Conservation (phyloP, 2,329 filamentous ascomycete genomes). For the Bisporella sp. region DNA sequence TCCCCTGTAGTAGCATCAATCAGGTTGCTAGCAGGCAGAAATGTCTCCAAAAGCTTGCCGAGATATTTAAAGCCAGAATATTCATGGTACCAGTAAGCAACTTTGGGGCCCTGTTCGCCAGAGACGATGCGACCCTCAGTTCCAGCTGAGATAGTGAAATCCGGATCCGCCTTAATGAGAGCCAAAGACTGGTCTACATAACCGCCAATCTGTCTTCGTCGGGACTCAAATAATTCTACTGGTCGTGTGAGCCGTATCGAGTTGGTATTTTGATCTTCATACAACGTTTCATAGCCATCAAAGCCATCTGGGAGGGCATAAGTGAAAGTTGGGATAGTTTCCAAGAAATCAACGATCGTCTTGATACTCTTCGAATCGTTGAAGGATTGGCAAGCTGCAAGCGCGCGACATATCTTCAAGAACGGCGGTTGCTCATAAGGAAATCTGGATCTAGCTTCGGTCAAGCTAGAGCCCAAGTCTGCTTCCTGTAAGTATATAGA, state of each 20-base stretch:
- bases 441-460: slow-evolving; percentile 70
- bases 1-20: slow-evolving; percentile 36
- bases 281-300: slow-evolving; percentile 66
- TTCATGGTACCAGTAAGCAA: slow-evolving; percentile 65
- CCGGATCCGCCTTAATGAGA: slow-evolving; percentile 28
- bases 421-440: slow-evolving; percentile 82
- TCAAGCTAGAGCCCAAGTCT: slow-evolving; percentile 32
- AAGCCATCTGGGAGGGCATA: slow-evolving; percentile 68
- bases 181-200: slow-evolving; percentile 12
- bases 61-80: slow-evolving; percentile 78
- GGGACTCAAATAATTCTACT: slow-evolving; percentile 55
- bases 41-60: slow-evolving; percentile 67
- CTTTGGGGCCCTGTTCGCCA: slow-evolving; percentile 70
- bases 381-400: slow-evolving; percentile 43
- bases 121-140: slow-evolving; percentile 68
- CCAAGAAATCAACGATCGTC: slow-evolving; percentile 55
- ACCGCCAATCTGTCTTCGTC: slow-evolving; percentile 7
- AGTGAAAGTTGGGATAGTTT: slow-evolving; percentile 67
- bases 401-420: slow-evolving; percentile 59
- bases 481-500: slow-evolving; percentile 38
- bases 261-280: slow-evolving; percentile 82
- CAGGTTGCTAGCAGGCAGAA: slow-evolving; percentile 46
- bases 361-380: slow-evolving; percentile 31
- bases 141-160: slow-evolving; percentile 58
- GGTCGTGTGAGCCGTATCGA: slow-evolving; percentile 61